Evolutionary conservation across 2,329 filamentous ascomycete species (phyloP).

Genomic region (Aspergillus aculeatus): DNA sequence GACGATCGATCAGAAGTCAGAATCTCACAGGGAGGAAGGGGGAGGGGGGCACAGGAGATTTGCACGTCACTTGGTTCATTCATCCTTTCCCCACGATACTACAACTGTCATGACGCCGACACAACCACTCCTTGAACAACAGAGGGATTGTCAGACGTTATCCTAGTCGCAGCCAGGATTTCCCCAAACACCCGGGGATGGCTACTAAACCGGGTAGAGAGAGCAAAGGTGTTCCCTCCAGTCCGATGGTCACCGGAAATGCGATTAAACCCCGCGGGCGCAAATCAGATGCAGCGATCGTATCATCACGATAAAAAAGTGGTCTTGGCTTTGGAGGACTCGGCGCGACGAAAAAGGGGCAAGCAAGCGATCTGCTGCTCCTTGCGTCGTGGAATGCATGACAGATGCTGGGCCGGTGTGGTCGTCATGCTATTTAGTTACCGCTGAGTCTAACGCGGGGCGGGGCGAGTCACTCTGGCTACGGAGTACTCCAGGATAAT

Average conservation of each 20-base stretch:
- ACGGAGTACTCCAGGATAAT: not conserved
- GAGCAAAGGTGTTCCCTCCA: too few species aligned
- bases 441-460: not conserved
- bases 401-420: constrained; percentile 14
- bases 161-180: not conserved
- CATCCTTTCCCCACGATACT: not conserved
- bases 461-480: not conserved
- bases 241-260: not conserved
- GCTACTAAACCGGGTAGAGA: too few species aligned
- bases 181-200: not conserved
- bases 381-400: constrained; percentile 20
- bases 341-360: constrained; percentile 11
- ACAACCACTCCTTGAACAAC: not conserved
- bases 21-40: constrained; percentile 5
- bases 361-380: constrained; percentile 13
- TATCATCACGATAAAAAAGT: not conserved
- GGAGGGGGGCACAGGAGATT: not conserved
- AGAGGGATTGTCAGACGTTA: not conserved
- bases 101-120: not conserved
- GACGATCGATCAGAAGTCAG: constrained; percentile 13
- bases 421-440: not conserved
- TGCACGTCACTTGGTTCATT: not conserved
- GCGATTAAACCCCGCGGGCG: not conserved
- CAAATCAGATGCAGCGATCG: not conserved
- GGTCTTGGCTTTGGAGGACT: not conserved